These are phyloP conservation scores for Cystobasidium slooffiae DNA, from an alignment of 1,284 basidiomycete genomes.

Conservation along the genomic window DNA sequence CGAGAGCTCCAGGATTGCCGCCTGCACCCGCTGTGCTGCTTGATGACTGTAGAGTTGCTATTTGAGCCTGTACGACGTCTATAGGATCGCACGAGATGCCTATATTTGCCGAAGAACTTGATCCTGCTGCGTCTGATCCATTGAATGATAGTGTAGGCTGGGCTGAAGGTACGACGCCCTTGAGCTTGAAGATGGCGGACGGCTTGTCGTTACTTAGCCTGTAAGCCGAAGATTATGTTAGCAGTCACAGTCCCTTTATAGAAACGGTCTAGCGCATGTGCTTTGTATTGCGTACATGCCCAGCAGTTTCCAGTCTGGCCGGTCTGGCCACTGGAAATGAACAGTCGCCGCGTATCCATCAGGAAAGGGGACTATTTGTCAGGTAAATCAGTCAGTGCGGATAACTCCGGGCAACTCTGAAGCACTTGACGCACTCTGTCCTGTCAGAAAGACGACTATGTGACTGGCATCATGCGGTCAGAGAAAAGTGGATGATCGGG, in stretches of 20 bases:
- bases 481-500: neutral
- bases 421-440: conserved; percentile 6
- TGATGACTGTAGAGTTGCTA: conserved; percentile 15
- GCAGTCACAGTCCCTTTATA: neutral
- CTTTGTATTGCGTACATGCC: conserved; percentile 36
- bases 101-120: conserved; percentile 16
- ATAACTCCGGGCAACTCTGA: neutral
- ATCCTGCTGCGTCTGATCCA: neutral
- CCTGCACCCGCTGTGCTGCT: neutral
- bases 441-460: conserved; percentile 42
- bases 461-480: conserved; percentile 12
- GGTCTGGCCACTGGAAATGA: conserved; percentile 39
- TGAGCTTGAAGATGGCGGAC: conserved; percentile 43
- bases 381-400: neutral
- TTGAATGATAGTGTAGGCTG: conserved; percentile 16
- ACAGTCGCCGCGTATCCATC: conserved; percentile 41
- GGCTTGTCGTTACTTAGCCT: conserved; percentile 45
- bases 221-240: neutral
- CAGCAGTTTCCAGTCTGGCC: conserved; percentile 37
- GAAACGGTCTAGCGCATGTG: neutral
- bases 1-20: conserved; percentile 8
- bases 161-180: conserved; percentile 24
- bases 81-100: conserved; percentile 41
- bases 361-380: conserved; percentile 34
- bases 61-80: conserved; percentile 36